Base-by-base conservation (phyloP, 2,329 filamentous ascomycete species). In the Colletotrichum caudatum region DNA sequence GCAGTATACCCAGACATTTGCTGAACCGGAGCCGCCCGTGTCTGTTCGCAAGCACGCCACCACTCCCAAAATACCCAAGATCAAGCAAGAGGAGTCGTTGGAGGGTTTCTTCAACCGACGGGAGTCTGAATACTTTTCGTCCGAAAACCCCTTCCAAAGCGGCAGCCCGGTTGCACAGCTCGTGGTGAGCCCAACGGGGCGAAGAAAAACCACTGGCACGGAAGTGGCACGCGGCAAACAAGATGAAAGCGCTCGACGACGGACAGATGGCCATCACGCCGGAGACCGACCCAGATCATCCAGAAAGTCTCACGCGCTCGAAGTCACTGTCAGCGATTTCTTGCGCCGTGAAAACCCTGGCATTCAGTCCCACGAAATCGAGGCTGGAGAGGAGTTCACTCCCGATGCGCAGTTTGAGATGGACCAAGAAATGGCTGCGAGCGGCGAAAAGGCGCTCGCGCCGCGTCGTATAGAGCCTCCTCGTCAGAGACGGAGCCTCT, bases 301-400 rank as follows among this genome's bases (percentile, higher is more conserved):
- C 1, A 69, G 46, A 48, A 72, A 87, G 20, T 86, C 89, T 46
- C 86, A 85, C 61, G 88, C 86, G 0, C 90, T 92, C 71, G 88
- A 91, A 69, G 83, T 90, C 41, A 84, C 89, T 1, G 78, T 88
- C 54, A 80, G 84, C 50, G 82, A 84, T 61, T 58, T 81, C 20
- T 61, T 76, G 7, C 79, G 80, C 18, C 74, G 79, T 20, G 76
- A 78, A 54, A 79, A 78, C 4, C 81, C 82, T 0, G 82, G 82
- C 35, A 26, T 50, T 2, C 65, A 48, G 39, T 48, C 39, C 2
- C 76, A 78, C 6, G 72, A 76, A 41, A 79, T 93, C 7, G 91
- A 94, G 72, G 86, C 91, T 0, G 93, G 93, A 4, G 96, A 98
- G 80, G 96, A 99, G 78, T 99, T 98, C 75, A 97, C 95, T 0